These are phyloP conservation scores for Malus domestica DNA, from an alignment of 306 rosid species.

Conservation along the genomic window ASM211411v1 NC_041793.1:44105501-44106000, in stretches of 20 bases:
- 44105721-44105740: conserved; percentile 27
- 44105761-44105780: conserved; percentile 65
- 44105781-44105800: conserved; percentile 66
- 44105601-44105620: no score
- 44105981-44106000: neutral
- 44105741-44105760: conserved; percentile 46
- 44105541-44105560: no score
- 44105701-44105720: conserved; percentile 48
- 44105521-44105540: no score
- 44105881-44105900: conserved; percentile 32
- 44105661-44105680: no score
- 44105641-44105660: no score
- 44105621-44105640: no score
- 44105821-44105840: conserved; percentile 85
- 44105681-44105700: conserved; percentile 29
- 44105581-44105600: no score
- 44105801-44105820: conserved; percentile 56
- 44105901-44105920: neutral
- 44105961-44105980: neutral
- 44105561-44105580: no score
- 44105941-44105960: neutral
- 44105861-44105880: conserved; percentile 35
- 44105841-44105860: conserved; percentile 47
- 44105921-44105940: neutral
- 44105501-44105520: no score